phyloP scores from a whole-genome alignment of 2,329 filamentous ascomycete species.

The Xylaria sp. region DNA sequence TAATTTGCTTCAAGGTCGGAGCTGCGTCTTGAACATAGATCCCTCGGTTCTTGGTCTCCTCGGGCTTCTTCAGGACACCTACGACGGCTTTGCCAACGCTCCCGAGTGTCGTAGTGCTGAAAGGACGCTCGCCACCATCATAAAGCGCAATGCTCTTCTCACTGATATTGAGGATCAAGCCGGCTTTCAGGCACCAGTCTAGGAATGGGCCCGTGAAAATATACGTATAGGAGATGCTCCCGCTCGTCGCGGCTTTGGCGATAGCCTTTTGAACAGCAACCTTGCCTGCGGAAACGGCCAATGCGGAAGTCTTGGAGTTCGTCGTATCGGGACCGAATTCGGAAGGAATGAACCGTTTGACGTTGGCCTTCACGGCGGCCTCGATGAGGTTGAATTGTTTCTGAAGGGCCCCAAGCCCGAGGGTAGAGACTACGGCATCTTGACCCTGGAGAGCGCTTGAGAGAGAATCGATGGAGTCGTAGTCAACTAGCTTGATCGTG shows the following conservation, averaged over 20 bases:
- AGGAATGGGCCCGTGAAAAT: slow-evolving; percentile 55
- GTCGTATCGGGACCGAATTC: slow-evolving; percentile 63
- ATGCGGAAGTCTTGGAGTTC: slow-evolving; percentile 50
- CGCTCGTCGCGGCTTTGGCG: slow-evolving; percentile 53
- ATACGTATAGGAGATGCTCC: slow-evolving; percentile 40
- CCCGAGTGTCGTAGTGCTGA: slow-evolving; percentile 59
- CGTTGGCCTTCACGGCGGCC: slow-evolving; percentile 64
- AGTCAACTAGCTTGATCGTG: slow-evolving; percentile 60
- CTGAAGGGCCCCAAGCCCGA: slow-evolving; percentile 45
- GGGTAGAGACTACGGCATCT: slow-evolving; percentile 67
- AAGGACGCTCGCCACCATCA: slow-evolving; percentile 60
- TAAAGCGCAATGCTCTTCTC: slow-evolving; percentile 55
- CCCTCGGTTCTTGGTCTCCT: slow-evolving; percentile 63
- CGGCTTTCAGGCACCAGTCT: slow-evolving; percentile 41
- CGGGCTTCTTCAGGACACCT: slow-evolving; percentile 57
- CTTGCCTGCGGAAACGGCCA: slow-evolving; percentile 67
- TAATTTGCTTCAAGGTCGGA: slow-evolving; percentile 62
- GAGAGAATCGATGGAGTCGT: slow-evolving; percentile 61
- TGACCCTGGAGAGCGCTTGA: slow-evolving; percentile 62
- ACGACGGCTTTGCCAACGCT: slow-evolving; percentile 61
- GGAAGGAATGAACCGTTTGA: slow-evolving; percentile 70
- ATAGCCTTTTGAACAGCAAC: slow-evolving; percentile 55
- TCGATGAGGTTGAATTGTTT: slow-evolving; percentile 65
- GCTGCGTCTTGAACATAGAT: slow-evolving; percentile 53
- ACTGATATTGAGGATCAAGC: slow-evolving; percentile 38